Conservation (phyloP, 495 filamentous ascomycete species). For the Hypoxylon subgilvum region DNA sequence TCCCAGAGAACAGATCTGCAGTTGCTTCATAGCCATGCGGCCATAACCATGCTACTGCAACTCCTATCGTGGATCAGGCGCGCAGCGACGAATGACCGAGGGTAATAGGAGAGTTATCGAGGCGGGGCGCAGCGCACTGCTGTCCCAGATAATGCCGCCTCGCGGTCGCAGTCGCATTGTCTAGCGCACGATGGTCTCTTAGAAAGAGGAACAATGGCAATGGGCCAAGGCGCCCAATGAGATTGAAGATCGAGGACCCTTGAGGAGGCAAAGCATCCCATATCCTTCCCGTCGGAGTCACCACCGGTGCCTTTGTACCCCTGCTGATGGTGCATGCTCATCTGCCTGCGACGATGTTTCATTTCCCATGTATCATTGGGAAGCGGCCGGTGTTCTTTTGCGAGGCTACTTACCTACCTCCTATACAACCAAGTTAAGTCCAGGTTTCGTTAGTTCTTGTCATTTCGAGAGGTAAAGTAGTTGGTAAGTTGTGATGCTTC, state of each 20-base stretch:
- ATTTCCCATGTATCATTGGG: background rate
- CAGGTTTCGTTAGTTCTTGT: no score
- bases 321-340: background rate
- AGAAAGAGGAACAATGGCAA: background rate
- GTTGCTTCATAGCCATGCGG: background rate
- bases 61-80: constrained; percentile 4
- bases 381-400: background rate
- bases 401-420: no score
- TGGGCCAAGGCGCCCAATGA: constrained; percentile 8
- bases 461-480: no score
- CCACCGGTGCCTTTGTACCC: background rate
- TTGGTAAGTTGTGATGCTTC: background rate
- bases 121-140: constrained; percentile 25
- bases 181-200: background rate
- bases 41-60: constrained; percentile 1
- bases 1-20: background rate
- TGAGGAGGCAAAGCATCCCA: constrained; percentile 26
- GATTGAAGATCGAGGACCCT: constrained; percentile 6
- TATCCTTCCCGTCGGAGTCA: constrained; percentile 12
- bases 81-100: constrained; percentile 19
- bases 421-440: constrained; percentile 6
- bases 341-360: constrained; percentile 8
- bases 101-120: constrained; percentile 16
- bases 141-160: background rate
- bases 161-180: background rate